phyloP scores from a whole-genome alignment of 1,284 basidiomycete species.

The Ustilago nuda region DNA sequence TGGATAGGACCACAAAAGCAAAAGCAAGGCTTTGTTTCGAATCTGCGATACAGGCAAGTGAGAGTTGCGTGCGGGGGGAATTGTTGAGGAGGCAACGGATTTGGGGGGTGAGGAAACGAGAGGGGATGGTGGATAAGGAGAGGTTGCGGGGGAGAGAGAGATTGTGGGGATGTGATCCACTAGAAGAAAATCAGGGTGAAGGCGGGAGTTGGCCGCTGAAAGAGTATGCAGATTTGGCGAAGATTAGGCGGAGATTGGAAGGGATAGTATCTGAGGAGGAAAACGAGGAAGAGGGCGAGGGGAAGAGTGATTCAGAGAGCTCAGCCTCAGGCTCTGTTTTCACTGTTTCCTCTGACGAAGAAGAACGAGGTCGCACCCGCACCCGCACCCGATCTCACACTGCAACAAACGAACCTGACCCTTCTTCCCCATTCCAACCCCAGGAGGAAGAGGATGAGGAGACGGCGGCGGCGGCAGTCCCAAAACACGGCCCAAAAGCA shows the following conservation, averaged over 20 bases:
- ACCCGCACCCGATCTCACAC: neutral
- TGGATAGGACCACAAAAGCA: conserved; percentile 26
- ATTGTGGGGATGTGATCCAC: conserved; percentile 24
- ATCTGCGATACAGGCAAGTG: conserved; percentile 13
- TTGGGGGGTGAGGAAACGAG: conserved; percentile 16
- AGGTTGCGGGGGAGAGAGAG: conserved; percentile 9
- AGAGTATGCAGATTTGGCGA: conserved; percentile 14
- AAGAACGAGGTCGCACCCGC: conserved; percentile 8
- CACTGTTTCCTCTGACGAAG: neutral
- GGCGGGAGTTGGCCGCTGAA: neutral
- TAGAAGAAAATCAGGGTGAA: neutral
- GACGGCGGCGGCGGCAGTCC: neutral
- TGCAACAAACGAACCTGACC: neutral
- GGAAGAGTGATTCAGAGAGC: neutral
- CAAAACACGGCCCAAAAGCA: conserved; percentile 15
- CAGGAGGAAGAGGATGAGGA: neutral
- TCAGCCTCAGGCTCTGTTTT: conserved; percentile 17
- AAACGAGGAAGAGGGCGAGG: neutral
- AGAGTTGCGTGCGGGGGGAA: conserved; percentile 10
- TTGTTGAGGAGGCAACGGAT: conserved; percentile 25
- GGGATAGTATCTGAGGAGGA: neutral
- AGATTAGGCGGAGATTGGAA: conserved; percentile 9
- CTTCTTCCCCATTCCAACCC: neutral
- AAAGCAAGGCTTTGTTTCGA: conserved; percentile 32
- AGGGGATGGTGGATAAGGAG: neutral